These are phyloP conservation scores for Austroboletus eburneus DNA, from an alignment of 768 basidiomycete species.

Conservation along the genomic window DNA sequence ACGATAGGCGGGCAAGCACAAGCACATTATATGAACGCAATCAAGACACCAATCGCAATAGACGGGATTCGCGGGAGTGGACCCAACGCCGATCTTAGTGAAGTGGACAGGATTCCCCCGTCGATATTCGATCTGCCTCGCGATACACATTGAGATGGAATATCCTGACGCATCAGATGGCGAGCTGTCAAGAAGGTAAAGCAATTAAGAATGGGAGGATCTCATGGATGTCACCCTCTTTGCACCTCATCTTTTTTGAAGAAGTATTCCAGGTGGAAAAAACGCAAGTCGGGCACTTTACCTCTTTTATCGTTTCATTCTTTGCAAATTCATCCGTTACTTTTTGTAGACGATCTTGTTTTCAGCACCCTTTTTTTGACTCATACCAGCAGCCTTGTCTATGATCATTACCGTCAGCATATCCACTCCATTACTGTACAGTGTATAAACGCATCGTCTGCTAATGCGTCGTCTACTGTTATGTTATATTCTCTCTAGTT, in stretches of 20 bases:
- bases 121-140: background rate
- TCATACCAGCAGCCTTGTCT: background rate
- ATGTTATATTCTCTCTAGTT: background rate
- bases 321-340: no score
- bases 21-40: conserved; percentile 10
- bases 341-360: no score
- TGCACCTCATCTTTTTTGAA: no score
- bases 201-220: no score
- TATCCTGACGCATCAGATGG: background rate
- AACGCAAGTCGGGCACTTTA: no score
- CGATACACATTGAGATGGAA: background rate
- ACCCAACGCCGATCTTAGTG: conserved; percentile 4
- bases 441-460: background rate
- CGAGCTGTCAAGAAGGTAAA: background rate
- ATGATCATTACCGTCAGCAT: background rate
- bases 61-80: conserved; percentile 11
- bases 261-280: no score
- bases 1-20: conserved; percentile 15
- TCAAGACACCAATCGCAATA: conserved; percentile 6
- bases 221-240: no score
- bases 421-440: background rate
- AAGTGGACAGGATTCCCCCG: background rate
- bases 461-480: background rate
- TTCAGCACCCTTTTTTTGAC: no score
- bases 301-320: no score